phyloP scores from a whole-genome alignment of 2,329 filamentous ascomycete species.

The Nemania bipapillata region DNA sequence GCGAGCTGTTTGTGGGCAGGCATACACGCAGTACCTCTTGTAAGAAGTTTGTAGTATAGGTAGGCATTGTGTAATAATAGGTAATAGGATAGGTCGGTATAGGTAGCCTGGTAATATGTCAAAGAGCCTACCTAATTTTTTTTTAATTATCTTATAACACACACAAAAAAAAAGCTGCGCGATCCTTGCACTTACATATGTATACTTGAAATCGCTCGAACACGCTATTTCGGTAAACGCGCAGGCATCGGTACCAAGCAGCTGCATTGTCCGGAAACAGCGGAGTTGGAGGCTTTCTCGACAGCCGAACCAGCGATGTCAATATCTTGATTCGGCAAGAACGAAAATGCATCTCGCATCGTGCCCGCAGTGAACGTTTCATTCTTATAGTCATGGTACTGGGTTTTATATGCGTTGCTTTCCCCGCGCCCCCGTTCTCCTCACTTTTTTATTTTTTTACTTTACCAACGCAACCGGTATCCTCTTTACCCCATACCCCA shows the following conservation, averaged over 20 bases:
- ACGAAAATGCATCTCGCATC: conserved; percentile 35
- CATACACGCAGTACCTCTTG: too few species aligned
- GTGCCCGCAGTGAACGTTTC: conserved; percentile 27
- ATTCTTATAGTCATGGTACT: conserved; percentile 31
- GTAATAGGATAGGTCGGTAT: not conserved
- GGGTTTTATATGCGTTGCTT: conserved; percentile 24
- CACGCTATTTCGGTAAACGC: conserved; percentile 33
- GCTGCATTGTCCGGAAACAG: conserved; percentile 24
- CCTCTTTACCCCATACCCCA: conserved; percentile 17
- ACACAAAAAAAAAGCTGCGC: too few species aligned
- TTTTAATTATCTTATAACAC: too few species aligned
- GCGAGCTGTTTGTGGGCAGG: not conserved
- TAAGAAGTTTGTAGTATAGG: not conserved
- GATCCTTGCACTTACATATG: conserved; percentile 37
- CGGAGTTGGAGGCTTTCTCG: conserved; percentile 35
- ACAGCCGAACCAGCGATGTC: conserved; percentile 36
- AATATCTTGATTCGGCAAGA: conserved; percentile 38
- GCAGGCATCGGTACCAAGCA: conserved; percentile 32
- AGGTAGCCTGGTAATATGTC: conserved; percentile 20
- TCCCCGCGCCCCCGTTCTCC: conserved; percentile 33
- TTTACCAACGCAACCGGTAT: not conserved
- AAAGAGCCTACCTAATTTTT: conserved; percentile 28
- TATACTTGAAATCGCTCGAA: conserved; percentile 11
- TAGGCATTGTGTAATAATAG: not conserved
- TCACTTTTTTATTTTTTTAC: too few species aligned